Percentiles rank a stretch among this genome's conserved stretches.
Evolutionary conservation across 1,284 basidiomycete genomes (phyloP).

Genomic region (Austroboletus novae-zelandiae): DNA sequence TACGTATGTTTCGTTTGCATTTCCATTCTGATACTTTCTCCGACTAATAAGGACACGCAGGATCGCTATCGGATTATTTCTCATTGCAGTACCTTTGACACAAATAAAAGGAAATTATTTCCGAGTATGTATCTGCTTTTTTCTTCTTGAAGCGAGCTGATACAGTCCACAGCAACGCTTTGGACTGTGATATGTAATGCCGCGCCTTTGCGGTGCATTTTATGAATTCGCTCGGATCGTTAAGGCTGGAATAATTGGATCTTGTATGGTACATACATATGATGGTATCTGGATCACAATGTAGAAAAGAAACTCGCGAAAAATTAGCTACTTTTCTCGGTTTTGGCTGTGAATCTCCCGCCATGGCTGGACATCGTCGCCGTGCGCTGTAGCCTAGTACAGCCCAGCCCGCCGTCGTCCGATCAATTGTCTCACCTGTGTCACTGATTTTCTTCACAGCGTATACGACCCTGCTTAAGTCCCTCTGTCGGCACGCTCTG

Average conservation of each 20-base stretch:
- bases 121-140: constrained; percentile 34
- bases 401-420: constrained; percentile 4
- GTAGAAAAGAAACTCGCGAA: constrained; percentile 17
- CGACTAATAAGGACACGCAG: constrained; percentile 17
- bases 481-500: constrained; percentile 9
- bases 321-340: background rate
- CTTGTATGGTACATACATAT: too few relatives aligned
- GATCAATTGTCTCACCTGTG: constrained; percentile 12
- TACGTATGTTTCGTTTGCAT: constrained; percentile 30
- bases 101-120: constrained; percentile 44
- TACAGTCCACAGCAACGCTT: constrained; percentile 19
- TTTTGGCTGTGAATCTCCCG: constrained; percentile 16
- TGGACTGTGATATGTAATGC: constrained; percentile 5
- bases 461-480: constrained; percentile 8
- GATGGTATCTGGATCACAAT: too few relatives aligned
- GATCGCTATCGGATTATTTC: constrained; percentile 44
- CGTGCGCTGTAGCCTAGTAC: background rate
- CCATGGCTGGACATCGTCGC: constrained; percentile 6
- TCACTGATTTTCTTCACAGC: constrained; percentile 12
- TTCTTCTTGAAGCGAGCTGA: background rate
- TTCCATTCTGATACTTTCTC: background rate
- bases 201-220: too few relatives aligned
- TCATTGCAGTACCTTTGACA: constrained; percentile 45
- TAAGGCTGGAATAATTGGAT: background rate
- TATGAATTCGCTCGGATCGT: background rate